These are phyloP conservation scores for Daldinia sp. DNA, from an alignment of 2,329 filamentous ascomycete species.

Conservation along the genomic window DNA sequence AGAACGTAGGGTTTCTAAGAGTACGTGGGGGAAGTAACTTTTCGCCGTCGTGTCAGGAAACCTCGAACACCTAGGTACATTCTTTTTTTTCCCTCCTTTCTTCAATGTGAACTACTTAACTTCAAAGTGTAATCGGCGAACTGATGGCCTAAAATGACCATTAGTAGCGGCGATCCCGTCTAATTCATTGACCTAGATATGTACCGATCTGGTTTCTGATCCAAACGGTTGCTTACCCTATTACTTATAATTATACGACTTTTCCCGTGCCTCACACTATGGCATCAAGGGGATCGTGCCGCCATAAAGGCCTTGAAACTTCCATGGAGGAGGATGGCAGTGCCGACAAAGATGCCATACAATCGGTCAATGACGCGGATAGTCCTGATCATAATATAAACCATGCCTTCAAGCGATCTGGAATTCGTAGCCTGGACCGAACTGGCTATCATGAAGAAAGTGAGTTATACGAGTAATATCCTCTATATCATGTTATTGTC, in stretches of 20 bases:
- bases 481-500: neutral
- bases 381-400: constrained; percentile 9
- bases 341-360: constrained; percentile 2
- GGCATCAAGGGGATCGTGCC: constrained; percentile 5
- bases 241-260: neutral
- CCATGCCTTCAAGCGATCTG: constrained; percentile 40
- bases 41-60: constrained; percentile 21
- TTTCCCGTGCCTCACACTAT: constrained; percentile 13
- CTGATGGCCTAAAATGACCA: neutral
- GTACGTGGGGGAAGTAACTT: constrained; percentile 22
- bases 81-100: constrained; percentile 1
- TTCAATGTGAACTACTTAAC: neutral
- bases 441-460: constrained; percentile 49
- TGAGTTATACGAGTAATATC: constrained; percentile 29
- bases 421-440: constrained; percentile 43
- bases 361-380: neutral
- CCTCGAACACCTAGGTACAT: neutral
- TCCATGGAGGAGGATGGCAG: neutral
- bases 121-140: neutral
- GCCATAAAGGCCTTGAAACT: constrained; percentile 4
- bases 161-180: neutral
- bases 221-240: neutral
- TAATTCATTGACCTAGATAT: neutral
- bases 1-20: neutral
- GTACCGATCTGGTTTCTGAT: neutral